A percentile compares a stretch with the other conserved stretches of the same genome.
These are phyloP conservation scores for Pyrenochaeta sp. DNA, from an alignment of 2,329 filamentous ascomycete genomes.

Conservation along the genomic window DNA sequence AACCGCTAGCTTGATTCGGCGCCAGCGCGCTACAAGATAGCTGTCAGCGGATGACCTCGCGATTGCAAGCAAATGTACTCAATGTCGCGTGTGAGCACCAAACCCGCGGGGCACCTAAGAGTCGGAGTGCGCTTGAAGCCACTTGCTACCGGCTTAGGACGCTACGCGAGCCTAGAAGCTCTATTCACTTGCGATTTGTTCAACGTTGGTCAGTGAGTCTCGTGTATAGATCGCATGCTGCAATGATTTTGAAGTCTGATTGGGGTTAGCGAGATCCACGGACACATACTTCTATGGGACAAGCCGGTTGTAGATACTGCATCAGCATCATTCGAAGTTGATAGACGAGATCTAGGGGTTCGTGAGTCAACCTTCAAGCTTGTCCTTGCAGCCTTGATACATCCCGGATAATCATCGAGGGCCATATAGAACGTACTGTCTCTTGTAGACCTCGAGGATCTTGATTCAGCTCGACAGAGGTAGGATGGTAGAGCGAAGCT, in stretches of 20 bases:
- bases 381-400: neutral
- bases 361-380: neutral
- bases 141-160: neutral
- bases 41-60: neutral
- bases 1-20: neutral
- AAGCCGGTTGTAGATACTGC: neutral
- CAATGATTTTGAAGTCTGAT: neutral
- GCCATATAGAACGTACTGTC: neutral
- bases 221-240: neutral
- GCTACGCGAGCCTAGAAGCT: neutral
- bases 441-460: neutral
- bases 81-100: neutral
- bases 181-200: neutral
- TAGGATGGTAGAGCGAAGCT: no score
- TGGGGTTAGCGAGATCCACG: neutral
- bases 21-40: neutral
- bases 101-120: neutral
- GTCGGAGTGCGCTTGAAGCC: neutral
- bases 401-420: neutral
- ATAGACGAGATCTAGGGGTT: neutral
- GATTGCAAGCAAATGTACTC: no score
- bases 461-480: no score
- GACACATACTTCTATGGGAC: neutral
- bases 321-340: neutral
- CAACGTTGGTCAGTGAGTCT: neutral